Evolutionary conservation across 75 land plant species (phyloP).

Genomic region (Cunninghamia lanceolata): DNA sequence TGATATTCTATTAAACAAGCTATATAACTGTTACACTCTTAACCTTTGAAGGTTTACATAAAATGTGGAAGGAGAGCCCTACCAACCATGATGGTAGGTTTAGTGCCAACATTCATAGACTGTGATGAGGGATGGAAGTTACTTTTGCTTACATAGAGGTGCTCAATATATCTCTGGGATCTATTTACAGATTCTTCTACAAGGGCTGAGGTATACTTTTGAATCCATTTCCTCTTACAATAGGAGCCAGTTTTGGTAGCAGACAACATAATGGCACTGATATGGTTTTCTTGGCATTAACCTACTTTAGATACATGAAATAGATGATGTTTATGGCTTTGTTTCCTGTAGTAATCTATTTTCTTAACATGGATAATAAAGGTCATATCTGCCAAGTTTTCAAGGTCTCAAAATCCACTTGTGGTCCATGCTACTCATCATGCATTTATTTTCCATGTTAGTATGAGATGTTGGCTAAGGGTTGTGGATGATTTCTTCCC

Average conservation of each 20-base stretch:
- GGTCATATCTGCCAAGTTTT: too few relatives aligned
- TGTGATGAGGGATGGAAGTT: conserved; percentile 85
- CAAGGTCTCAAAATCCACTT: conserved; percentile 83
- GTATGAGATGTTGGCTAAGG: too few relatives aligned
- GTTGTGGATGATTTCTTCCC: conserved; percentile 92
- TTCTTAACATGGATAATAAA: too few relatives aligned
- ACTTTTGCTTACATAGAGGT: conserved; percentile 72
- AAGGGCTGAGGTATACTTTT: conserved; percentile 9
- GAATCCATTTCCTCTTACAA: background rate
- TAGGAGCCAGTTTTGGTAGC: background rate
- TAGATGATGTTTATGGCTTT: too few relatives aligned
- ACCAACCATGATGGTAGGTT: conserved; percentile 92
- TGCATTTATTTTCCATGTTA: too few relatives aligned
- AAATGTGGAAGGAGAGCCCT: conserved; percentile 88
- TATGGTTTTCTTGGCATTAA: too few relatives aligned
- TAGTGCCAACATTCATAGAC: conserved; percentile 85
- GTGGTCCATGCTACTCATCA: conserved; percentile 82
- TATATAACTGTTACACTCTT: too few relatives aligned
- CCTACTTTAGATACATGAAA: too few relatives aligned
- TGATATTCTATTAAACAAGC: too few relatives aligned
- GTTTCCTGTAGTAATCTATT: too few relatives aligned
- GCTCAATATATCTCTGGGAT: conserved; percentile 88
- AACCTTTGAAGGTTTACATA: conserved; percentile 74
- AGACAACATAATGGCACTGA: background rate
- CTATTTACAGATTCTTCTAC: conserved; percentile 42